Evolutionary conservation across 805 yeast species (phyloP).

Genomic region (Myxozyma mucilagina): DNA sequence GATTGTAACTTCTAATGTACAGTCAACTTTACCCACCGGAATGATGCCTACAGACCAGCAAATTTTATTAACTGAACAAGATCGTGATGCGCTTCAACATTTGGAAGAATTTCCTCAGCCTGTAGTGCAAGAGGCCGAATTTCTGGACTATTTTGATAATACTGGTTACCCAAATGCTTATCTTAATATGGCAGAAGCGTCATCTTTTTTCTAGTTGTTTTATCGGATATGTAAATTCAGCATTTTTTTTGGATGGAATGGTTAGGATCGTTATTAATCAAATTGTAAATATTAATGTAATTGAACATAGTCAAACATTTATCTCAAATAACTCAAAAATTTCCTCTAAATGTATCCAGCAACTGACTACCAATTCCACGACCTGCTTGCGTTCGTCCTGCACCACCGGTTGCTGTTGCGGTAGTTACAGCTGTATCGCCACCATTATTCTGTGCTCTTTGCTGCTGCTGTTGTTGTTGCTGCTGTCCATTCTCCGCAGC

Average conservation of each 20-base stretch:
- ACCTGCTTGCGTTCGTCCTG: constrained; percentile 1
- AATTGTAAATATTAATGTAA: background rate
- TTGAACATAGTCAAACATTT: background rate
- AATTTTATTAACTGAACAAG: background rate
- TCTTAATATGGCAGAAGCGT: background rate
- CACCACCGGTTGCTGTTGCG: background rate
- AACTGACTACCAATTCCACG: constrained; percentile 23
- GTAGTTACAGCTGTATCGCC: constrained; percentile 5
- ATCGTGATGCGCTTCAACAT: background rate
- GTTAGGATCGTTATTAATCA: no score
- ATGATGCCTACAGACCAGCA: background rate
- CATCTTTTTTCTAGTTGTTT: background rate
- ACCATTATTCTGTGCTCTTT: background rate
- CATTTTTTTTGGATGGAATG: background rate
- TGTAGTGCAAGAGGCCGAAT: background rate
- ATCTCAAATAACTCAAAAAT: background rate
- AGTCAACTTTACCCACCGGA: background rate
- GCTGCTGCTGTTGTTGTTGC: background rate
- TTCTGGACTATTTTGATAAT: background rate
- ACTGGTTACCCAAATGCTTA: background rate
- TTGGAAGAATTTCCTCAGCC: background rate
- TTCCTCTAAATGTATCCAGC: constrained; percentile 25
- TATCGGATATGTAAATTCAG: background rate
- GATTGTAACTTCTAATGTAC: background rate
- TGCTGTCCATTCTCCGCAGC: background rate